Percentiles rank a stretch among this genome's conserved stretches.
Conservation (phyloP, 768 basidiomycete genomes). For the Polyporus arcularius region DNA sequence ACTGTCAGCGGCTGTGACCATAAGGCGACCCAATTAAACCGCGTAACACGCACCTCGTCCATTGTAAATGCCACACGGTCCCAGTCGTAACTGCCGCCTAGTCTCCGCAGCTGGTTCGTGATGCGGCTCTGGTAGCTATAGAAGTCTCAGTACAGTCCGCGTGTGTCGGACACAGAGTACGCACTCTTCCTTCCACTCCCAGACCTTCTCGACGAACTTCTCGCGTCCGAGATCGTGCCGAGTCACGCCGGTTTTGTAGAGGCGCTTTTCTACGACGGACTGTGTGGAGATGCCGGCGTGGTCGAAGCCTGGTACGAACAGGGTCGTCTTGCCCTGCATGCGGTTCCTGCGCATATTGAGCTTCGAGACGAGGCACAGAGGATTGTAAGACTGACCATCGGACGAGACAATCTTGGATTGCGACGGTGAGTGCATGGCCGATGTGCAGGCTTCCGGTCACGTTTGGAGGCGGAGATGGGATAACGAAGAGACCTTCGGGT, state of each 20-base stretch:
- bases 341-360: constrained; percentile 66
- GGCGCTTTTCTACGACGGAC: constrained; percentile 91
- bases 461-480: constrained; percentile 93
- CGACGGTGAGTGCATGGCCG: constrained; percentile 89
- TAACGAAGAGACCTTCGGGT: constrained; percentile 73
- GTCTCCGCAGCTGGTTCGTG: constrained; percentile 81
- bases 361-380: not conserved
- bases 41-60: constrained; percentile 62
- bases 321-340: constrained; percentile 89
- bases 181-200: constrained; percentile 97
- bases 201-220: constrained; percentile 84
- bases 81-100: constrained; percentile 97
- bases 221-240: constrained; percentile 96
- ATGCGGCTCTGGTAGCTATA: constrained; percentile 90
- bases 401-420: constrained; percentile 87
- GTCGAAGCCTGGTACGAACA: constrained; percentile 95
- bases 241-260: constrained; percentile 83
- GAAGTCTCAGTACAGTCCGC: not conserved
- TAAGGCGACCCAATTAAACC: not conserved
- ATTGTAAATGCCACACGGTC: constrained; percentile 93
- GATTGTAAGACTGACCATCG: constrained; percentile 67
- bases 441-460: constrained; percentile 96
- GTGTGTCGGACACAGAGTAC: constrained; percentile 27
- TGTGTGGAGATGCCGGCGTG: constrained; percentile 99
- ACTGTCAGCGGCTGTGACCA: not conserved